Evolutionary conservation across 2,329 filamentous ascomycete genomes (phyloP).

Genomic region (Pseudofabraea citricarpa): DNA sequence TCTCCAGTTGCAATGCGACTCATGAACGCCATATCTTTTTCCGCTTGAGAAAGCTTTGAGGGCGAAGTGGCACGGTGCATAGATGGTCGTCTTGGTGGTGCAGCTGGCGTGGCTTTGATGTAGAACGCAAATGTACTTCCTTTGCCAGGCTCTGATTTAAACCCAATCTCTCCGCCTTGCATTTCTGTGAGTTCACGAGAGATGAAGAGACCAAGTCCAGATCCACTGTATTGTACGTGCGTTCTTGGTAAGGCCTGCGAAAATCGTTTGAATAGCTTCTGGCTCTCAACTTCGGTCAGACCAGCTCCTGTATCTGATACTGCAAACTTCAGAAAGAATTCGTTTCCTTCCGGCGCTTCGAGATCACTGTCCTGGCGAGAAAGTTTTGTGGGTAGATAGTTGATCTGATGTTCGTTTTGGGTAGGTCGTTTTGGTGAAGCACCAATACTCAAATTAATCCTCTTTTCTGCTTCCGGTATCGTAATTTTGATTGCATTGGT

Average conservation of each 20-base stretch:
- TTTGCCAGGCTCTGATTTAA: slow-evolving; percentile 50
- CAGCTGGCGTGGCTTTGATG: slow-evolving; percentile 41
- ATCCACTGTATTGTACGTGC: slow-evolving; percentile 58
- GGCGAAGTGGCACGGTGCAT: slow-evolving; percentile 21
- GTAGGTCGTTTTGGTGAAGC: slow-evolving; percentile 18
- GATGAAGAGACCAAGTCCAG: slow-evolving; percentile 60
- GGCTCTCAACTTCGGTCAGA: slow-evolving; percentile 56
- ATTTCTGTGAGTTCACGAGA: slow-evolving; percentile 58
- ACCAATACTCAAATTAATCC: slow-evolving; percentile 44
- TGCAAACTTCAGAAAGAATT: slow-evolving; percentile 39
- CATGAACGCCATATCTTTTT: slow-evolving; percentile 53
- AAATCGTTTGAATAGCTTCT: slow-evolving; percentile 62
- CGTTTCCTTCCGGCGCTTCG: slow-evolving; percentile 2
- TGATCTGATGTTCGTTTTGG: slow-evolving; percentile 2
- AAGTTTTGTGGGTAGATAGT: slow-evolving; percentile 1
- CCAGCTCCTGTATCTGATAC: slow-evolving; percentile 64
- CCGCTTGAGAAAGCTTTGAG: slow-evolving; percentile 53
- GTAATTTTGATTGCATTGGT: slow-evolving; percentile 64
- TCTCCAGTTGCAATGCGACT: not conserved
- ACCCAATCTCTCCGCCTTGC: slow-evolving; percentile 61
- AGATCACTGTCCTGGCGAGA: slow-evolving; percentile 1
- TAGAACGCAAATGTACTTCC: slow-evolving; percentile 62
- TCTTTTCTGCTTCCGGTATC: slow-evolving; percentile 52
- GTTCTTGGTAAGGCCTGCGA: slow-evolving; percentile 51
- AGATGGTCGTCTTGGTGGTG: slow-evolving; percentile 19